Evolutionary conservation across 441 rosid genomes (phyloP), one percentile per base, ranked within the genome.

Genomic region (Kokia cookei): DNA sequence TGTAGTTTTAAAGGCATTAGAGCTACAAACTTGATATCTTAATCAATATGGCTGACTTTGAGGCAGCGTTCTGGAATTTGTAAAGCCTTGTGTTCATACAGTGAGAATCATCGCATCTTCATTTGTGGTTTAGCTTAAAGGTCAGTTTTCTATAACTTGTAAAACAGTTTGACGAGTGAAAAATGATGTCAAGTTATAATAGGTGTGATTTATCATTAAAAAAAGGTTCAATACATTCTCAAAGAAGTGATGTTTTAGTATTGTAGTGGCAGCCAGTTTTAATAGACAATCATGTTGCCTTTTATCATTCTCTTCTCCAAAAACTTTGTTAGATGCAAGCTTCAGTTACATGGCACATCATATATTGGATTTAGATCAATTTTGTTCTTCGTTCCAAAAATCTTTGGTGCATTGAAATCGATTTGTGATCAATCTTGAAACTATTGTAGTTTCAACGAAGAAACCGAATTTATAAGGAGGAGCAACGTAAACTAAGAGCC

Each of bases 401-500:
- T 54, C 48, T 10, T 51, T 11, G 14, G 8, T 51, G 55, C 64
- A 43, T 11, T n/a, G 75, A 45, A 53, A 47, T 29, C 10, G 17
- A 7, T 55, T 32, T 32, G 15, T 27, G 58, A n/a, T 71, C 12
- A 1, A 35, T 75, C 19, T n/a, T 53, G 66, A 35, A 17, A 17
- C 10, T 65, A 58, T 77, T 83, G 72, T 88, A 91, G 99, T 94
- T 93, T 78, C 91, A 91, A 79, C 83, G 99, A 50, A 91, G 99
- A 81, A 94, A 94, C 77, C 88, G 97, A 43, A 87, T 94, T 67
- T 94, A 93, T 85, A 94, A 94, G 87, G 99, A 94, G 85, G 99
- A 94, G 82, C 97, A 94, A 78, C 98, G 98, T 29, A 88, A 91
- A 77, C 74, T 93, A 73, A 82, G 98, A 68, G 94, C 98, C 7